Evolutionary conservation across 495 filamentous ascomycete species (phyloP).

Genomic region (Parathielavia appendiculata): DNA sequence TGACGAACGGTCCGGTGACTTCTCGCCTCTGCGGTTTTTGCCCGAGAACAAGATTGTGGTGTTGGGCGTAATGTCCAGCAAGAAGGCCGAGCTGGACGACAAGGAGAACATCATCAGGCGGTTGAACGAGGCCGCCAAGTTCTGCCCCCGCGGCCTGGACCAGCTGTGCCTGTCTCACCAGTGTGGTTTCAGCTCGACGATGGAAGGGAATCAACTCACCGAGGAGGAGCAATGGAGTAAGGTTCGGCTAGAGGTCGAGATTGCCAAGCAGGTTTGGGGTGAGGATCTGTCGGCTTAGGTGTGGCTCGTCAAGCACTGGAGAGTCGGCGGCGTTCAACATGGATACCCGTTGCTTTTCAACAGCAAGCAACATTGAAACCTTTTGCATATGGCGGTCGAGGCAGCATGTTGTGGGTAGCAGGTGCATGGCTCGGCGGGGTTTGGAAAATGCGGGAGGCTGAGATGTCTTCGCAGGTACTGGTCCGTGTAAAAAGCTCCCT

Average conservation of each 20-base stretch:
- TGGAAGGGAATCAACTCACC: constrained; percentile 56
- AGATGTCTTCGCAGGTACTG: no score
- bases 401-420: neutral
- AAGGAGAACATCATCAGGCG: constrained; percentile 55
- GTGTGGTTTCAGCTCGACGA: constrained; percentile 63
- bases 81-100: constrained; percentile 58
- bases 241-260: constrained; percentile 41
- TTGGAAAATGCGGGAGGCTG: no score
- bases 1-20: constrained; percentile 60
- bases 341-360: constrained; percentile 5
- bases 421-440: neutral
- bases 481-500: no score
- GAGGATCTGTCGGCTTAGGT: constrained; percentile 37
- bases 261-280: constrained; percentile 47
- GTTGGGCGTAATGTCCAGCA: constrained; percentile 61
- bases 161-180: constrained; percentile 61
- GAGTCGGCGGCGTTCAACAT: no score
- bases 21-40: constrained; percentile 57
- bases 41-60: constrained; percentile 63
- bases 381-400: neutral
- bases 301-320: neutral
- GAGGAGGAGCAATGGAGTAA: constrained; percentile 56
- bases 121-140: constrained; percentile 55
- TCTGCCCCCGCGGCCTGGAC: constrained; percentile 54
- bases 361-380: constrained; percentile 4